Percentiles rank a stretch among this genome's conserved stretches.
Evolutionary conservation across 2,329 filamentous ascomycete species (phyloP).

Genomic region (Gnomoniopsis smithogilvyi): DNA sequence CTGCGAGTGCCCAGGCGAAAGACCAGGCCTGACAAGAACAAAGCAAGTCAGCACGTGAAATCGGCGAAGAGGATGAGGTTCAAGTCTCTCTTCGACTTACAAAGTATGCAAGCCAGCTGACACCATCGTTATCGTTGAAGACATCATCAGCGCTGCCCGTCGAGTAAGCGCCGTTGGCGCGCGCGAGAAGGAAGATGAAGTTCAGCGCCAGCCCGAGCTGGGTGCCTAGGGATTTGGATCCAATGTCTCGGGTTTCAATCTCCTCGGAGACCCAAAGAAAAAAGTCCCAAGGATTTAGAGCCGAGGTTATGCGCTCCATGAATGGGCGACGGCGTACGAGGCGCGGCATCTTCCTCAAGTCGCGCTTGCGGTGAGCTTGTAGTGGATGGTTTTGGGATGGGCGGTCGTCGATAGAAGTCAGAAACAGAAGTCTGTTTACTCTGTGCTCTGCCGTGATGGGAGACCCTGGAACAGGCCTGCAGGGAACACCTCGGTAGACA

Average conservation of each 20-base stretch:
- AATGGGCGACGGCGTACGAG: constrained; percentile 81
- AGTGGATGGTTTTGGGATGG: background rate
- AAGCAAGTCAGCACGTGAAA: constrained; percentile 3
- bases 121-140: constrained; percentile 67
- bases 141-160: constrained; percentile 69
- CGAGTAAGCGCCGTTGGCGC: constrained; percentile 65
- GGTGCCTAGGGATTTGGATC: constrained; percentile 74
- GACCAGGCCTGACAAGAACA: constrained; percentile 55
- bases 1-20: constrained; percentile 65
- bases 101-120: constrained; percentile 60
- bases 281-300: constrained; percentile 85
- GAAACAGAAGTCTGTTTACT: background rate
- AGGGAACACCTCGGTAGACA: background rate
- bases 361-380: background rate
- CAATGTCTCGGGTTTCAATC: constrained; percentile 87
- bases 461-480: background rate
- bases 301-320: constrained; percentile 73
- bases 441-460: background rate
- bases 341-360: constrained; percentile 53
- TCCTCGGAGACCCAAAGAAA: constrained; percentile 90
- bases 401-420: background rate
- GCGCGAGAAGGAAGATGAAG: constrained; percentile 74
- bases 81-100: constrained; percentile 36
- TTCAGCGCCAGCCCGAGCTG: constrained; percentile 76
- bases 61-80: background rate